phyloP scores from a whole-genome alignment of 805 yeast species.

The Deakozyma indianensis region DNA sequence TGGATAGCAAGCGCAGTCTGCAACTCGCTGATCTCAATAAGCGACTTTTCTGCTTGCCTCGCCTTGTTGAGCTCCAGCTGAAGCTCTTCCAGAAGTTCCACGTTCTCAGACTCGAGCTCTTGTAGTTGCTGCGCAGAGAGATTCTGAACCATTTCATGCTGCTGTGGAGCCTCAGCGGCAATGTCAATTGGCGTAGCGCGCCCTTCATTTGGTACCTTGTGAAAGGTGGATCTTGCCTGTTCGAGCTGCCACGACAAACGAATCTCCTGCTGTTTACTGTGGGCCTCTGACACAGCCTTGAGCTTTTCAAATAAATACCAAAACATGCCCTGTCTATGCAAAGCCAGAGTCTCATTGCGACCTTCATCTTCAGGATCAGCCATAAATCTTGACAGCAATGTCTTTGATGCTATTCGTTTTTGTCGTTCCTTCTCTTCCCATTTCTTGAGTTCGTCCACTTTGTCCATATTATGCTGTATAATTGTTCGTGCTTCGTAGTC shows the following conservation, averaged over 20 bases:
- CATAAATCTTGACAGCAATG: slow-evolving; percentile 10
- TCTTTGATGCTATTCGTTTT: slow-evolving; percentile 4
- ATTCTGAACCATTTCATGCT: neutral
- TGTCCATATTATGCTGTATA: slow-evolving; percentile 20
- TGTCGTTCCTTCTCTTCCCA: slow-evolving; percentile 9
- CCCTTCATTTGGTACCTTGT: slow-evolving; percentile 1
- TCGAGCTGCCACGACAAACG: slow-evolving; percentile 18
- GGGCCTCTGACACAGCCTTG: slow-evolving; percentile 17
- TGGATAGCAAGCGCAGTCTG: slow-evolving; percentile 67
- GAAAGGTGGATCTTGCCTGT: slow-evolving; percentile 11
- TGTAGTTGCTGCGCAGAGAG: slow-evolving; percentile 11
- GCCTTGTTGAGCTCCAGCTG: slow-evolving; percentile 23
- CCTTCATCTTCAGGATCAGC: slow-evolving; percentile 15
- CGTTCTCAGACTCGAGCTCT: slow-evolving; percentile 22
- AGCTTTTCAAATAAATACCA: slow-evolving; percentile 20
- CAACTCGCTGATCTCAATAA: slow-evolving; percentile 52
- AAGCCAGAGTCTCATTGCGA: slow-evolving; percentile 13
- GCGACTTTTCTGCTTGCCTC: slow-evolving; percentile 24
- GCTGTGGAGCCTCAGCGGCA: slow-evolving; percentile 2
- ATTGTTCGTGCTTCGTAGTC: slow-evolving; percentile 24
- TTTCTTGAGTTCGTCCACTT: slow-evolving; percentile 9
- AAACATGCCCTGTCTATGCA: slow-evolving; percentile 25
- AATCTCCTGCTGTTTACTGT: slow-evolving; percentile 22
- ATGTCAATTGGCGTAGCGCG: neutral
- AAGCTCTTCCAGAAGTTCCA: slow-evolving; percentile 22